Evolutionary conservation across 768 basidiomycete species (phyloP), one percentile per base, ranked within the genome.

Genomic region (Mycena galopus): DNA sequence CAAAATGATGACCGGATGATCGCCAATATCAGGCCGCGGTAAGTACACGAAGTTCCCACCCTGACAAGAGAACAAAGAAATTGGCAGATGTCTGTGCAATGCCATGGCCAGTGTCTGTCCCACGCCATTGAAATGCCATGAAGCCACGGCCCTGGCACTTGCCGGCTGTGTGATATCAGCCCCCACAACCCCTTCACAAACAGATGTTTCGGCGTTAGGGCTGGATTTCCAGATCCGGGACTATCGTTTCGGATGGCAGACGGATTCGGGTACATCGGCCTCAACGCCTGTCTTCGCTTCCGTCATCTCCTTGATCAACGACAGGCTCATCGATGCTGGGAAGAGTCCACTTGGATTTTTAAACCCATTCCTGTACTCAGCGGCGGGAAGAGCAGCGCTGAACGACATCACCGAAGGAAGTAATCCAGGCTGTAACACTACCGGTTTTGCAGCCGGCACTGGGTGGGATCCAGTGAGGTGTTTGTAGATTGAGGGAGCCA

Each of bases 231-330:
- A 27, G 51, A 53, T 53, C 51, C 51, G 51, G 51, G 51, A 53
- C 51, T 27, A 53, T 53, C 51, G 51, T 29, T 27, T 27, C 23
- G 51, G 51, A 25, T 53, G 51, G 51, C 51, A 53, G 29, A 53
- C 51, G 51, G 51, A 53, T 27, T 53, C 51, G 23, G 88, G 88
- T 33, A 89, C 88, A 2, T 86, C 84, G 10, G 81, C 82, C 8
- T 21, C 85, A 0, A 44, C 82, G 10, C 88, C 88, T 0, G 81
- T 83, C 0, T 86, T 89, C 67, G 82, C 86, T 0, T 80, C 81
- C 50, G 77, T 88, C 65, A 60, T 88, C 25, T 77, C 85, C 3
- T 81, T 87, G 73, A 73, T 88, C 33, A 86, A 88, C 56, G 85
- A 87, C 50, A 81, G 81, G 0, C 81, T 84, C 35, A 14, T 85